Percentiles rank a stretch among this genome's conserved stretches.
phyloP scores from a whole-genome alignment of 768 basidiomycete species.

The Termitomyces sp. region DNA sequence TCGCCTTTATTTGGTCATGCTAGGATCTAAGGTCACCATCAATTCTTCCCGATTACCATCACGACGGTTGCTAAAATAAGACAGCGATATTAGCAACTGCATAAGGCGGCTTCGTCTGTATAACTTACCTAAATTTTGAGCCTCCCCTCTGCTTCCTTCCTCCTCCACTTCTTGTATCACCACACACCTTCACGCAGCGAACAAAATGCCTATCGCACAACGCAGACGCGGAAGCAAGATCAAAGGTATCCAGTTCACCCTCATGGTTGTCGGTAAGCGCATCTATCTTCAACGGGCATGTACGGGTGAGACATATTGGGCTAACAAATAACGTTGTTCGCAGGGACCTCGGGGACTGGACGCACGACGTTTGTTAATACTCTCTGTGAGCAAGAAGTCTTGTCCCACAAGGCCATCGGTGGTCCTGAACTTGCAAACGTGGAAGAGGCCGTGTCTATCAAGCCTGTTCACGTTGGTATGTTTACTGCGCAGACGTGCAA shows the following conservation, averaged over 20 bases:
- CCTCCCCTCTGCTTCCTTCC: conserved; percentile 8
- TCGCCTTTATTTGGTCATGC: conserved; percentile 12
- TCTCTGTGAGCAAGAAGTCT: conserved; percentile 77
- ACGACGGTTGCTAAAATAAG: conserved; percentile 15
- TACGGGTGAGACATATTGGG: background rate
- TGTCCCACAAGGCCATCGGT: conserved; percentile 64
- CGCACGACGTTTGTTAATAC: conserved; percentile 93
- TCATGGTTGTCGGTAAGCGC: conserved; percentile 89
- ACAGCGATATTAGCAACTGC: background rate
- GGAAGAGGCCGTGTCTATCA: conserved; percentile 76
- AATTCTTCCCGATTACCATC: conserved; percentile 15
- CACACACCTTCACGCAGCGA: conserved; percentile 4
- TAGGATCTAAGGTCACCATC: conserved; percentile 15
- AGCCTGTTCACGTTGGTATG: conserved; percentile 75
- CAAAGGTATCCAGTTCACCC: conserved; percentile 87
- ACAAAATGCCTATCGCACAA: conserved; percentile 43
- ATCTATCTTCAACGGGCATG: background rate
- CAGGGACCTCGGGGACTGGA: conserved; percentile 86
- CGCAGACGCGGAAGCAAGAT: conserved; percentile 72
- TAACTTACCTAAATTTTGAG: conserved; percentile 10
- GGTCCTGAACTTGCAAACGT: conserved; percentile 71
- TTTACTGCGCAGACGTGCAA: conserved; percentile 10
- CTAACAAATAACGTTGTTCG: background rate
- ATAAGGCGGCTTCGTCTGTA: conserved; percentile 2
- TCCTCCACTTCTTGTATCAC: conserved; percentile 9